Base-by-base conservation (phyloP, 257 asterid genomes). In the Eustoma russellianum region DNA sequence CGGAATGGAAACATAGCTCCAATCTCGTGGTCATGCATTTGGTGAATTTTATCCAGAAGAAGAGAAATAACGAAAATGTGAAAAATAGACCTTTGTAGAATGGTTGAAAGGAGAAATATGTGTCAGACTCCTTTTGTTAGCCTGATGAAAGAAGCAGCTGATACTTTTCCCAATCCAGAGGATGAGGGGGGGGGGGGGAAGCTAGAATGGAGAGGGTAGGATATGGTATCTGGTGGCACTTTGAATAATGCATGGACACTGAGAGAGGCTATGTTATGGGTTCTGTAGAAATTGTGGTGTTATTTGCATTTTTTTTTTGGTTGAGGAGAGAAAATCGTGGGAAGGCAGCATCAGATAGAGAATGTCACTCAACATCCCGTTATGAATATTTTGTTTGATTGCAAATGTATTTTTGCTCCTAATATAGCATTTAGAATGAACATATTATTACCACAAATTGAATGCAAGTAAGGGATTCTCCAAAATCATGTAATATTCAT, bases 311-410 rank as follows among this genome's bases (percentile, higher is more conserved):
- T 34, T 55, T 55, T 34, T 38, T 49, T 35, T 59, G 41, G 55
- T 16, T 18, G 55, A 49, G 41, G 33, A 10, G 58, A 60, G 65
- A 60, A 60, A 18, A 18, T 60, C 15, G 50, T 38, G 56, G 53
- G 28, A 44, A 46, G 62, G 45, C 43, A 38, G 28, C 28, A 19
- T 19, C 28, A 19, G 28, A 19, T 19, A 19, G 28, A 19, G 28
- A 19, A 19, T 19, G 28, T 19, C 28, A 19, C 28, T 1, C 1
- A 19, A 19, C 28, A 19, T 19, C 28, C 28, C 28, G 3, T 19
- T 19, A 19, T 19, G 28, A 19, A 19, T 19, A 19, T 19, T 19
- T 19, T 19, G 28, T 19, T 19, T 19, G 2, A 19, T 19, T 1
- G 28, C 28, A 19, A 19, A 19, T 19, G 28, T 19, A 19, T 1